Evolutionary conservation across 148 eudicot species (phyloP).

Genomic region (Bassia scoparia): DNA sequence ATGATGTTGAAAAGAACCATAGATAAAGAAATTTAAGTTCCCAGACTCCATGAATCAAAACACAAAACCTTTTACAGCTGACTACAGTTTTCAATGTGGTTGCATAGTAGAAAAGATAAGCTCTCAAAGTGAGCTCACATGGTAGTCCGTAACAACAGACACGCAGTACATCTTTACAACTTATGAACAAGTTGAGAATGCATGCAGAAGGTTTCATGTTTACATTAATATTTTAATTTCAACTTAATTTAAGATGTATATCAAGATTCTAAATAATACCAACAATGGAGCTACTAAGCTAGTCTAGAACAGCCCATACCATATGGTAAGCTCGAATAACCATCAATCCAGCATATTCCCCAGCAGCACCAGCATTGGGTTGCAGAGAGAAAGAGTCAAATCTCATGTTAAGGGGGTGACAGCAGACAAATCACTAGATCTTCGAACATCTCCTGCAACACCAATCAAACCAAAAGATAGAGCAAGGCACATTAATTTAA

Average conservation of each 20-base stretch:
- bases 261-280: not conserved
- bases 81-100: not conserved
- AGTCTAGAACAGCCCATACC: conserved; percentile 45
- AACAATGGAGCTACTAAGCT: not conserved
- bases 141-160: not conserved
- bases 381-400: conserved; percentile 95
- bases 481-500: conserved; percentile 10
- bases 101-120: not conserved
- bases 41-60: not conserved
- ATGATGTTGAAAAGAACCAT: not conserved
- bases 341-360: conserved; percentile 98
- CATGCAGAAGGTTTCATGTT: no score
- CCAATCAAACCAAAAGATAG: not conserved
- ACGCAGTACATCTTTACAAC: not conserved
- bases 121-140: not conserved
- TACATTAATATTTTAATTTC: no score
- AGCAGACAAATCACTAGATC: conserved; percentile 65
- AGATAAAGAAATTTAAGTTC: not conserved
- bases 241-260: no score
- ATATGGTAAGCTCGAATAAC: conserved; percentile 93
- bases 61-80: not conserved
- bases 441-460: conserved; percentile 77
- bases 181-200: not conserved
- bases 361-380: conserved; percentile 99
- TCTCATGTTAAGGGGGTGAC: conserved; percentile 83